Evolutionary conservation across 1,139 yeast species (phyloP).

Genomic region (Meyerozyma carpophila): DNA sequence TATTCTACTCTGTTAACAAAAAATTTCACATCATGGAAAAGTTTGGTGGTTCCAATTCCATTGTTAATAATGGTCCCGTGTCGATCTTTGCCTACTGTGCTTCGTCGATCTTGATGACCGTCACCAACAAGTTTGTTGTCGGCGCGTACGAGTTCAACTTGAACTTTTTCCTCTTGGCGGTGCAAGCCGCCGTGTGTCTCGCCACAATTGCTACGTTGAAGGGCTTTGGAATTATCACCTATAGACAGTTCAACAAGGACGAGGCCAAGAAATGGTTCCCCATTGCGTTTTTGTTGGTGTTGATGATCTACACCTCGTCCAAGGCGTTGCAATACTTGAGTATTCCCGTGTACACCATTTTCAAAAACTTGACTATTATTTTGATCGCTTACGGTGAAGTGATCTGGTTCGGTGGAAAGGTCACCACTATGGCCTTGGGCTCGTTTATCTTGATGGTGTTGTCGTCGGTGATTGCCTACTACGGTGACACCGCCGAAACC

Average conservation of each 20-base stretch:
- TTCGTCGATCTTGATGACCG: slow-evolving; percentile 96
- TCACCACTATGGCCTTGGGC: slow-evolving; percentile 83
- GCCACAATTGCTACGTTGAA: slow-evolving; percentile 67
- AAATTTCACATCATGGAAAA: slow-evolving; percentile 26
- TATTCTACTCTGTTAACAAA: slow-evolving; percentile 24
- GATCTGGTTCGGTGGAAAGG: slow-evolving; percentile 91
- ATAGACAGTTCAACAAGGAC: slow-evolving; percentile 75
- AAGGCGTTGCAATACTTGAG: slow-evolving; percentile 88
- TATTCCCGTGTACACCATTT: slow-evolving; percentile 94
- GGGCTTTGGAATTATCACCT: slow-evolving; percentile 69
- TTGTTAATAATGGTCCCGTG: slow-evolving; percentile 79
- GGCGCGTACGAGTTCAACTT: slow-evolving; percentile 80
- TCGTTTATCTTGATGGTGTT: slow-evolving; percentile 88
- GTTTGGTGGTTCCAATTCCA: slow-evolving; percentile 22
- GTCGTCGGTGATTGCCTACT: slow-evolving; percentile 88
- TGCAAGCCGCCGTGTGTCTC: slow-evolving; percentile 80
- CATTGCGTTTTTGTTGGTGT: slow-evolving; percentile 79
- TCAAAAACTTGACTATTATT: slow-evolving; percentile 94
- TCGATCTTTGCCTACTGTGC: slow-evolving; percentile 85
- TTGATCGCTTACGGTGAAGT: slow-evolving; percentile 98
- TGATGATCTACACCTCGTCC: slow-evolving; percentile 94
- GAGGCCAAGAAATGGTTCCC: slow-evolving; percentile 97
- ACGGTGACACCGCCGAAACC: slow-evolving; percentile 56
- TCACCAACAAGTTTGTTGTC: slow-evolving; percentile 90
- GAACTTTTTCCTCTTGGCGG: slow-evolving; percentile 81